Evolutionary conservation across 441 rosid genomes (phyloP), one percentile per base, ranked within the genome.

Genomic region (Monsonia emarginata): DNA sequence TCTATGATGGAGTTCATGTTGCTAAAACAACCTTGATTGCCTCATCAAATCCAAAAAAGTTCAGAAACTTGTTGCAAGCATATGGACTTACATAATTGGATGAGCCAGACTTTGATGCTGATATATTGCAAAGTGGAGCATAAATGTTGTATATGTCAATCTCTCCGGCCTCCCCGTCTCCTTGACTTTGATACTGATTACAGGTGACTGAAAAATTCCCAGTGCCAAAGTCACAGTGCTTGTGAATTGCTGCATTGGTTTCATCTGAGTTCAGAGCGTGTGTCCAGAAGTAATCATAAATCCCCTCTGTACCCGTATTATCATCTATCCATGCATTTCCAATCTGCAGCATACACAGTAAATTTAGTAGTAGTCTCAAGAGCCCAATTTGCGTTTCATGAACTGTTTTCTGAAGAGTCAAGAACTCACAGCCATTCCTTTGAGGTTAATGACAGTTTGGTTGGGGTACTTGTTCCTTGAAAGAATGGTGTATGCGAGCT

Each of bases 291-390:
- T 64, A 81, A 8, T 81, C 75, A 56, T 62, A 74, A 1, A 54
- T 63, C 52, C 84, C 80, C 68, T 64, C 70, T 14, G 0, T 4
- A 32, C 59, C 40, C 0, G 61, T 40, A 52, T 4, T 34, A 0
- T 57, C 68, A 46, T 81, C 82, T 22, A 79, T 64, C 73, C 64
- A 81, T 27, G 85, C 81, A 70, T 81, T 81, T 28, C 81, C 82
- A 10, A 76, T 78, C 82, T 81, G 79, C 50, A 21, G 1, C 52
- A 16, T 44, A 44, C 5, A 44, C 52, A n/a, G 21, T 44, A 44
- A 44, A 44, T n/a, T 16, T 44, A 44, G 52, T 21, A 44, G 19
- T 8, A 44, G 52, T 44, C 42, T 6, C 42, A 36, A 36, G 11
- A 36, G 10, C 10, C 14, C 42, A 7, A 6, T 36, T 36, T 36